These are phyloP conservation scores for Alopecurus myosuroides DNA, from an alignment of 176 grass and related monocot genomes.

Conservation along the genomic window DNA sequence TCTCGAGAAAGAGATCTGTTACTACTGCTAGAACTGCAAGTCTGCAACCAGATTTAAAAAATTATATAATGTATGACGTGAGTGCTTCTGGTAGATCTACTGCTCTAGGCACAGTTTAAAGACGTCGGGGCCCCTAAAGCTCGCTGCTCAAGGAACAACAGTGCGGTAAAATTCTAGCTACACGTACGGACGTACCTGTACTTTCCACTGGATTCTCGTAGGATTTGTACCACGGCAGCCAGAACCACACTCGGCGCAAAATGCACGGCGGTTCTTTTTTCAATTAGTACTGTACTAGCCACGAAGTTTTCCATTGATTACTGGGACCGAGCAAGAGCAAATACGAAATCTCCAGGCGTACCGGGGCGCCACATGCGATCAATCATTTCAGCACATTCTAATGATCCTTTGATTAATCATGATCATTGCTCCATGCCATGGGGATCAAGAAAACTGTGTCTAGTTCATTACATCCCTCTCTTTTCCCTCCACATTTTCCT, in stretches of 20 bases:
- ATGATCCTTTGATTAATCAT: constrained; percentile 15
- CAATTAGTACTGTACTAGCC: too few relatives aligned
- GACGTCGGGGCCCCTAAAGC: too few relatives aligned
- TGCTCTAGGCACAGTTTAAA: too few relatives aligned
- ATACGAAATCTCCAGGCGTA: not conserved
- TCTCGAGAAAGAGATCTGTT: too few relatives aligned
- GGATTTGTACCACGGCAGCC: not conserved
- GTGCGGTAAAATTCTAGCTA: not conserved
- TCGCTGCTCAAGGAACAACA: not conserved
- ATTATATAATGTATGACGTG: too few relatives aligned
- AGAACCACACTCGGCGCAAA: not conserved
- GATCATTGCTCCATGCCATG: not conserved
- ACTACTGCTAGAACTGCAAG: too few relatives aligned
- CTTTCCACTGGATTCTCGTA: not conserved
- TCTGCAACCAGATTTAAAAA: too few relatives aligned
- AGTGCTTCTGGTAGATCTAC: too few relatives aligned
- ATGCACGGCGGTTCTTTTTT: not conserved
- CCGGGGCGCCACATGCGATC: not conserved
- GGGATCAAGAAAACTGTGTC: not conserved
- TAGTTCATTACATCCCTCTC: too few relatives aligned
- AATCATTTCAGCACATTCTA: constrained; percentile 28
- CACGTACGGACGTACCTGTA: not conserved
- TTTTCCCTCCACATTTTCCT: too few relatives aligned
- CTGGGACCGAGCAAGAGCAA: not conserved
- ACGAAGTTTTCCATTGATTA: not conserved